Percentiles rank a stretch among this genome's conserved stretches.
Evolutionary conservation across 495 filamentous ascomycete species (phyloP).

Genomic region (Neurospora cerealis): DNA sequence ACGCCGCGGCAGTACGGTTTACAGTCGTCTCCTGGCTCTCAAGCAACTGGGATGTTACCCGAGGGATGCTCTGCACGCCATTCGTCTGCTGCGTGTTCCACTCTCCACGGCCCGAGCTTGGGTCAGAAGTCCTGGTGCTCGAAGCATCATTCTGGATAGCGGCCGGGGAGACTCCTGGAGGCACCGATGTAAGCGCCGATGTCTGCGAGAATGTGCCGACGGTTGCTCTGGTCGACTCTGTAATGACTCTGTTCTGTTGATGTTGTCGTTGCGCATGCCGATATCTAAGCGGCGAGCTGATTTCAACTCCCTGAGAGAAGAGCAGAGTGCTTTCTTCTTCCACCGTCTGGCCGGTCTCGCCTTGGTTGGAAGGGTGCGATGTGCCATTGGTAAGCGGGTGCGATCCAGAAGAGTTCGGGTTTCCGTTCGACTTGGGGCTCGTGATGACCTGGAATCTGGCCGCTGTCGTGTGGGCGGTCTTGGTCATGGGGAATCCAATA

Average conservation of each 20-base stretch:
- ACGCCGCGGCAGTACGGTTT: not conserved
- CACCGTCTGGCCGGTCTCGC: conserved; percentile 46
- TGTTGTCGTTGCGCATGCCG: not conserved
- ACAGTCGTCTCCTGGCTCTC: conserved; percentile 38
- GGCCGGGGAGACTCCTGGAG: conserved; percentile 61
- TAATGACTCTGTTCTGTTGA: not conserved
- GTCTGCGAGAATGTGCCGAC: conserved; percentile 51
- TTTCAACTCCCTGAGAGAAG: not conserved
- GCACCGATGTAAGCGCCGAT: conserved; percentile 63
- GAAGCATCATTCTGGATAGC: conserved; percentile 80
- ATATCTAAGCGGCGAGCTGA: not conserved
- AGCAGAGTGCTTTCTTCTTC: conserved; percentile 36
- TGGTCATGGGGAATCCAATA: conserved; percentile 46
- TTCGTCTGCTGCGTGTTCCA: conserved; percentile 58
- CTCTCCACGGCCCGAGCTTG: conserved; percentile 50
- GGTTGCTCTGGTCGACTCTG: conserved; percentile 23
- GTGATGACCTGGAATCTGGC: conserved; percentile 38
- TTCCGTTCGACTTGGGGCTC: conserved; percentile 38
- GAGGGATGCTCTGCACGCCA: conserved; percentile 30
- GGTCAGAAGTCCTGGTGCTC: conserved; percentile 67
- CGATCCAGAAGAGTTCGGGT: conserved; percentile 37
- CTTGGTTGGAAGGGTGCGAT: conserved; percentile 43
- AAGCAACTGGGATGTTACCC: conserved; percentile 39
- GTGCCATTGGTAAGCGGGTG: conserved; percentile 58
- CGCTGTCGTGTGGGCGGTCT: conserved; percentile 31